Conservation (phyloP, 805 yeast species). For the Lipomyces yamadae region DNA sequence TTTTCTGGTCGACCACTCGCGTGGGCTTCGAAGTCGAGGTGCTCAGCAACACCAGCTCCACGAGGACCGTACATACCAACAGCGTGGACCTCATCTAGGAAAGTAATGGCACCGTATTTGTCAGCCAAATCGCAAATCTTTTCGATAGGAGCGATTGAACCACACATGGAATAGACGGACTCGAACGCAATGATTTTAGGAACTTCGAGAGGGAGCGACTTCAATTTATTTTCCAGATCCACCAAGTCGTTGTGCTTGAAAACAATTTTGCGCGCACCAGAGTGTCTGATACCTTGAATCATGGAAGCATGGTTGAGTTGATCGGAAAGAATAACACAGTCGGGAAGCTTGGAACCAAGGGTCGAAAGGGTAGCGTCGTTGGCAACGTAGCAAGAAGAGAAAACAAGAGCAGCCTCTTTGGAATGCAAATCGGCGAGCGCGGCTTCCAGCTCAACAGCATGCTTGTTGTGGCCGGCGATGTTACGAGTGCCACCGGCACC, state of each 20-base stretch:
- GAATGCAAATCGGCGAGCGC: slow-evolving; percentile 89
- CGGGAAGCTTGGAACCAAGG: slow-evolving; percentile 87
- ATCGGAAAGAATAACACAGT: slow-evolving; percentile 90
- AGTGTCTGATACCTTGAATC: slow-evolving; percentile 94
- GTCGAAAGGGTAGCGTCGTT: slow-evolving; percentile 93
- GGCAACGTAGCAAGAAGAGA: slow-evolving; percentile 94
- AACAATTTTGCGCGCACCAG: slow-evolving; percentile 83
- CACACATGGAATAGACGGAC: slow-evolving; percentile 97
- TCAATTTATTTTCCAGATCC: slow-evolving; percentile 79
- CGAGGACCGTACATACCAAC: slow-evolving; percentile 99
- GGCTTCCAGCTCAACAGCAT: slow-evolving; percentile 85
- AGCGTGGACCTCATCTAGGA: slow-evolving; percentile 97
- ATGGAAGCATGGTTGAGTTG: slow-evolving; percentile 95
- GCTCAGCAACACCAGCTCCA: slow-evolving; percentile 99
- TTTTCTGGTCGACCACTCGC: slow-evolving; percentile 62
- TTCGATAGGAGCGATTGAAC: slow-evolving; percentile 92
- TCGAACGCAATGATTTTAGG: slow-evolving; percentile 98
- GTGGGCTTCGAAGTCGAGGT: slow-evolving; percentile 84
- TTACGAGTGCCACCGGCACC: slow-evolving; percentile 99
- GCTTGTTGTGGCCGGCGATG: slow-evolving; percentile 95
- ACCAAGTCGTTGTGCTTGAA: slow-evolving; percentile 88
- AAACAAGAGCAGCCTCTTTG: slow-evolving; percentile 93
- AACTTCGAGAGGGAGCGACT: slow-evolving; percentile 77
- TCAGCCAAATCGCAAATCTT: slow-evolving; percentile 94
- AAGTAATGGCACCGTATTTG: slow-evolving; percentile 95